phyloP scores from a whole-genome alignment of 192 early-diverging fungal species.

The Geranomyces variabilis region DNA sequence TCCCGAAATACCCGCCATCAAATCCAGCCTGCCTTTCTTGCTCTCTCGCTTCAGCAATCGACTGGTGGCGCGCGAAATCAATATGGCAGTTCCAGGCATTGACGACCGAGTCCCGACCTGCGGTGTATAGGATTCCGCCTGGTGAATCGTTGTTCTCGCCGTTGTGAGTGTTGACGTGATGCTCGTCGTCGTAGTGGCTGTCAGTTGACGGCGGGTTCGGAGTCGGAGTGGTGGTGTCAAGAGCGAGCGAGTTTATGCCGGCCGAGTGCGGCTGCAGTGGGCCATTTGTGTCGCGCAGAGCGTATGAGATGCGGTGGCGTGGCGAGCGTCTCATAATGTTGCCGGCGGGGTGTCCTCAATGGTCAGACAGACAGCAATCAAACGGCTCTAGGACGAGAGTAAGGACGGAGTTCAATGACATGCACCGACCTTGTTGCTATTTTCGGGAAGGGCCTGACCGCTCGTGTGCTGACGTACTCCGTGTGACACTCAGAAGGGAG shows the following conservation, averaged over 20 bases:
- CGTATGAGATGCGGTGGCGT: slow-evolving; percentile 41
- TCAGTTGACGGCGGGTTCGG: too few relatives aligned
- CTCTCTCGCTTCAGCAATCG: slow-evolving; percentile 32
- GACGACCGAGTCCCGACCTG: slow-evolving; percentile 86
- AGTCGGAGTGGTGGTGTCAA: slow-evolving; percentile 49
- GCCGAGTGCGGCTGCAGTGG: slow-evolving; percentile 24
- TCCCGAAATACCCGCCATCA: not conserved
- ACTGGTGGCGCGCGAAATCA: slow-evolving; percentile 35
- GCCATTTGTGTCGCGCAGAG: slow-evolving; percentile 30
- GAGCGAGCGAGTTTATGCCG: slow-evolving; percentile 85
- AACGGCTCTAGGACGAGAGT: too few relatives aligned
- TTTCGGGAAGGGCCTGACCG: too few relatives aligned
- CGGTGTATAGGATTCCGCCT: slow-evolving; percentile 82
- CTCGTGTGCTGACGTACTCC: too few relatives aligned
- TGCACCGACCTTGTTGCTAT: too few relatives aligned
- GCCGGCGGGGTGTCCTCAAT: too few relatives aligned
- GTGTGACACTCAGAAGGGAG: too few relatives aligned
- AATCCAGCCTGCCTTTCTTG: not conserved
- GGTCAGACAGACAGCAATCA: too few relatives aligned
- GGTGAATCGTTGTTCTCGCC: not conserved
- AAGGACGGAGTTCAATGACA: too few relatives aligned
- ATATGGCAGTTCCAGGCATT: slow-evolving; percentile 82
- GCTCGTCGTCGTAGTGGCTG: slow-evolving; percentile 25
- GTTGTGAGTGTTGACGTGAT: not conserved
- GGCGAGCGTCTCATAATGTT: slow-evolving; percentile 2